Evolutionary conservation across 2,329 filamentous ascomycete species (phyloP), one percentile per base, ranked within the genome.

Genomic region (Exophiala mesophila): DNA sequence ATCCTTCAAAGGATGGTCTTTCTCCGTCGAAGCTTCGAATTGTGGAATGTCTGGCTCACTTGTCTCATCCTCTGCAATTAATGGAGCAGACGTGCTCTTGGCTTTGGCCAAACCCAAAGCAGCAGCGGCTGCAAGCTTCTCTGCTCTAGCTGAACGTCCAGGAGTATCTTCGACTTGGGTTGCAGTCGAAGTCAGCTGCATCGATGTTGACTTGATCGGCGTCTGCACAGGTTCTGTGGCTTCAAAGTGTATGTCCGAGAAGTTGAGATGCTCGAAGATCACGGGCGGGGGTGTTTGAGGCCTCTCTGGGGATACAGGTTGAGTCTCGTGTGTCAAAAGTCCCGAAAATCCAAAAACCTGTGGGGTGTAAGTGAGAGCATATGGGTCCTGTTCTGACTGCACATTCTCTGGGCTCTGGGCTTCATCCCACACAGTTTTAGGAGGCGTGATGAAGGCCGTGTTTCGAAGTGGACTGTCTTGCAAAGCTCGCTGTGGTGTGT

Each of bases 41-140:
- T 68, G 62, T 60, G 30, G 65, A 16, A 62, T 63, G 10, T 68
- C 69, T 26, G 73, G 73, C 51, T 81, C 77, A 30, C 73, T 69
- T 3, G 78, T 79, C 48, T 79, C 76, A 55, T 85, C 81, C 57
- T 85, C 80, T 3, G 78, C 77, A 58, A 84, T 71, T 68, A 45
- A 68, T 62, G 57, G 71, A 60, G 36, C 71, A 60, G 49, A 69
- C 62, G 32, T 63, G 9, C 52, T 47, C 20, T 50, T 44, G 6
- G 45, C 34, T 24, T 44, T 48, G 8, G 42, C 37, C 15, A 57
- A 44, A 17, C 51, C 53, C n/a, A 50, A 21, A 12, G 47, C 48
- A 29, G 50, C 49, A 12, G 46, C 54, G 18, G 45, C 45, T 8
- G 55, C 47, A 7, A 41, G 38, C 18, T 47, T 45, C 35, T 49